Conservation (phyloP, 495 filamentous ascomycete genomes). For the Oidiodendron maius region DNA sequence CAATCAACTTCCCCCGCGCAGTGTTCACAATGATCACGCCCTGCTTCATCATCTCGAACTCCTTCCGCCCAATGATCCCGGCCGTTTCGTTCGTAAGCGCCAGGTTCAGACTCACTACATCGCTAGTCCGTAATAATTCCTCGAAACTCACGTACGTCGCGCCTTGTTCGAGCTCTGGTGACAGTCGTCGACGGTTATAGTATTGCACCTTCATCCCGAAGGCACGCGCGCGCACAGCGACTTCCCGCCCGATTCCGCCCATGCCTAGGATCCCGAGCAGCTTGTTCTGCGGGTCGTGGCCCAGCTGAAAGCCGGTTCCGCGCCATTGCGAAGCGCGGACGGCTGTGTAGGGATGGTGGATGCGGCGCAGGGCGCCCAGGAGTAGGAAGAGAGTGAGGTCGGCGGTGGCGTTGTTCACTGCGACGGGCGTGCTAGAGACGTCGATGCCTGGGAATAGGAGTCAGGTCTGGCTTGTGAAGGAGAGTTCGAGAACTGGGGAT, state of each 20-base stretch:
- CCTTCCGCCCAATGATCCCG: slow-evolving; percentile 59
- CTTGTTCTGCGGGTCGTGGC: slow-evolving; percentile 59
- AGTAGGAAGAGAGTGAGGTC: slow-evolving; percentile 68
- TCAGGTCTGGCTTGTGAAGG: slow-evolving; percentile 1
- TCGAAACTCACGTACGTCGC: slow-evolving; percentile 67
- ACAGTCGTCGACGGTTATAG: slow-evolving; percentile 50
- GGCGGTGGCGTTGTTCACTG: slow-evolving; percentile 66
- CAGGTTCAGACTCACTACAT: slow-evolving; percentile 68
- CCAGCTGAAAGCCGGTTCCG: slow-evolving; percentile 28
- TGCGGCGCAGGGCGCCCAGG: slow-evolving; percentile 61
- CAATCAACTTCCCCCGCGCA: slow-evolving; percentile 68
- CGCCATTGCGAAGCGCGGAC: slow-evolving; percentile 56
- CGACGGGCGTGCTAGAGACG: slow-evolving; percentile 61
- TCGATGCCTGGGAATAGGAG: slow-evolving; percentile 39
- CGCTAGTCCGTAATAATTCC: slow-evolving; percentile 55
- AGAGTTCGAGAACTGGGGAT: not conserved
- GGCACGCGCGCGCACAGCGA: slow-evolving; percentile 35
- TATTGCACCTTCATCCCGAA: slow-evolving; percentile 68
- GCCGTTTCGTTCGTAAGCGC: slow-evolving; percentile 47
- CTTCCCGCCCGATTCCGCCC: slow-evolving; percentile 74
- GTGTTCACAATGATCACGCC: slow-evolving; percentile 79
- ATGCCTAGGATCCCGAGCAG: slow-evolving; percentile 77
- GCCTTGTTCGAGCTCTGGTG: slow-evolving; percentile 48
- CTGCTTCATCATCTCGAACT: slow-evolving; percentile 66
- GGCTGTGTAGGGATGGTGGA: slow-evolving; percentile 55